Conservation (phyloP, 192 early-diverging fungal species). For the Linnemannia hyalina region DNA sequence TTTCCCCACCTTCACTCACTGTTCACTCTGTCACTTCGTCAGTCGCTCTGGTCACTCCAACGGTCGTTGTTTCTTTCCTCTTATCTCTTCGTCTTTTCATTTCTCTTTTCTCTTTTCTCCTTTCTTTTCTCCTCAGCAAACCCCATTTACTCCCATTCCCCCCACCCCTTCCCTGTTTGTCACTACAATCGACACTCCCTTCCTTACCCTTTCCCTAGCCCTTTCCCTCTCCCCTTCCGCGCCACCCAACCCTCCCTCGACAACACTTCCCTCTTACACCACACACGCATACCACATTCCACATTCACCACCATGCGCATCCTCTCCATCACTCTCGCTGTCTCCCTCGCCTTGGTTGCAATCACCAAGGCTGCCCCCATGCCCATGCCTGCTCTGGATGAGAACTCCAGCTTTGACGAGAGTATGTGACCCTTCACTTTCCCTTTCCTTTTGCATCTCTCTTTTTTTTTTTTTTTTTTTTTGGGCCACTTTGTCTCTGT, state of each 20-base stretch:
- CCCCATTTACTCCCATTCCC: background rate
- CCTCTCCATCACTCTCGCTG: constrained; percentile 33
- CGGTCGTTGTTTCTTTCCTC: background rate
- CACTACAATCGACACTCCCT: background rate
- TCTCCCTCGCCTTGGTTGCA: constrained; percentile 31
- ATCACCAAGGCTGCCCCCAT: constrained; percentile 32
- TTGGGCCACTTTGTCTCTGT: too few relatives aligned
- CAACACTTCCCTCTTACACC: background rate
- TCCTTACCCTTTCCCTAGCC: background rate
- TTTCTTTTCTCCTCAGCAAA: background rate
- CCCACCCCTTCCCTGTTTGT: background rate
- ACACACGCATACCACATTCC: background rate
- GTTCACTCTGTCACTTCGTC: constrained; percentile 4
- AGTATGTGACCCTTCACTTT: background rate
- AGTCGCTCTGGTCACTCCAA: background rate
- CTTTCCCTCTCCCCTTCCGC: background rate
- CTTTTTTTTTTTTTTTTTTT: too few relatives aligned
- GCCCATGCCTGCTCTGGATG: constrained; percentile 5
- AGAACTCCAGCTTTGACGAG: background rate
- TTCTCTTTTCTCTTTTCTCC: background rate
- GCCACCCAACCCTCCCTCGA: background rate
- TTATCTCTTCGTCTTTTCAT: background rate
- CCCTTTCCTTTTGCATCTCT: background rate
- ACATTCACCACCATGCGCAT: constrained; percentile 28
- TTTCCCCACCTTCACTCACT: background rate